Conservation (phyloP, 2,329 filamentous ascomycete genomes). For the Metarhizium humberi region DNA sequence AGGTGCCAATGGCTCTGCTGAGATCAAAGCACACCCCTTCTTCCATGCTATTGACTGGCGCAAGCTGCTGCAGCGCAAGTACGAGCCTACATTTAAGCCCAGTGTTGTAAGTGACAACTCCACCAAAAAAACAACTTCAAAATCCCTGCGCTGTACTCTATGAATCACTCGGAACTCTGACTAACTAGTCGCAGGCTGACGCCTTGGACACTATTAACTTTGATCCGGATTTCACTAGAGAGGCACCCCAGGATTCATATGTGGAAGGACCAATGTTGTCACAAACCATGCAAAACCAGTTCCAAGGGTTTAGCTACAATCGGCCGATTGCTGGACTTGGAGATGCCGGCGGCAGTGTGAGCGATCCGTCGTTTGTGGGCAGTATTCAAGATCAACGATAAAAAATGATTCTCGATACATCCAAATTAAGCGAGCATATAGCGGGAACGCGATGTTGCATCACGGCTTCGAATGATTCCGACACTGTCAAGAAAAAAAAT, state of each 20-base stretch:
- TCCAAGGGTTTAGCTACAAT: conserved; percentile 95
- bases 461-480: not conserved
- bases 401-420: conserved; percentile 1
- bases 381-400: conserved; percentile 44
- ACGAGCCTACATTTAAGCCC: conserved; percentile 96
- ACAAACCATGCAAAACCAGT: conserved; percentile 94
- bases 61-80: conserved; percentile 93
- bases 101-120: conserved; percentile 64
- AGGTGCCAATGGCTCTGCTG: conserved; percentile 85
- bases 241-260: conserved; percentile 83
- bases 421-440: not conserved
- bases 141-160: not conserved
- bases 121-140: too few relatives aligned
- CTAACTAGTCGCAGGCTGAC: conserved; percentile 47
- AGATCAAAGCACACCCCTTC: conserved; percentile 98
- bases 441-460: not conserved
- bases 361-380: conserved; percentile 65
- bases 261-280: conserved; percentile 87
- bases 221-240: conserved; percentile 81
- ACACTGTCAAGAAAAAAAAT: not conserved
- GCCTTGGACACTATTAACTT: conserved; percentile 91
- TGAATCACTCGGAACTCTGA: not conserved
- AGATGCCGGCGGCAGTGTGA: conserved; percentile 88
- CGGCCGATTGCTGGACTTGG: conserved; percentile 86
- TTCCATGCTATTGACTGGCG: conserved; percentile 99